Conservation (phyloP, 768 basidiomycete genomes). For the Clavulina sp. region DNA sequence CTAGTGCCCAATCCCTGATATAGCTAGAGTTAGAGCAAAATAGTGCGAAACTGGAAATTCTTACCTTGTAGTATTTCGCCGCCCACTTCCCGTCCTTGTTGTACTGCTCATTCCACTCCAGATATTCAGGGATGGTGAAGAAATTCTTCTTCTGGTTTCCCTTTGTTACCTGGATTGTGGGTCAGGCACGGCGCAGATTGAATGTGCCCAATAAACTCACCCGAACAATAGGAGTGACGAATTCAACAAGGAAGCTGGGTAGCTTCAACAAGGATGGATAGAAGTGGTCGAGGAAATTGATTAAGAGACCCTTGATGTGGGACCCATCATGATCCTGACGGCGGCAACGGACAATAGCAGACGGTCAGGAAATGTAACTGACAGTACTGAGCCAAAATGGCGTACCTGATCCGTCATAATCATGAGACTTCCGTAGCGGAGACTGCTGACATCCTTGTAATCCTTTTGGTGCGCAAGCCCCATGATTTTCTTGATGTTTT, state of each 20-base stretch:
- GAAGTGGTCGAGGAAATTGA: slow-evolving; percentile 95
- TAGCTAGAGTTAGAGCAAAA: neutral
- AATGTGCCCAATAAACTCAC: slow-evolving; percentile 26
- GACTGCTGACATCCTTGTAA: slow-evolving; percentile 43
- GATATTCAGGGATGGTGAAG: slow-evolving; percentile 95
- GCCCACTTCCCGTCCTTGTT: slow-evolving; percentile 67
- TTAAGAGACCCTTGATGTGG: slow-evolving; percentile 98
- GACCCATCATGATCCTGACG: slow-evolving; percentile 94
- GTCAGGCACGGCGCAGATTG: neutral
- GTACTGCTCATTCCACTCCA: slow-evolving; percentile 73
- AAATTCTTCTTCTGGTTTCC: slow-evolving; percentile 65
- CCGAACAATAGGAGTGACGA: slow-evolving; percentile 94
- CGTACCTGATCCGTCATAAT: slow-evolving; percentile 98
- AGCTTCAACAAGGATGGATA: slow-evolving; percentile 86
- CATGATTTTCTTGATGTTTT: slow-evolving; percentile 95
- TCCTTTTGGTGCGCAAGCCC: slow-evolving; percentile 89
- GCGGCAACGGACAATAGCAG: neutral
- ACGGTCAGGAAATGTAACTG: slow-evolving; percentile 1
- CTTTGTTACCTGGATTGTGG: slow-evolving; percentile 31
- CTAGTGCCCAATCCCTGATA: slow-evolving; percentile 88
- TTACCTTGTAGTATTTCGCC: slow-evolving; percentile 92
- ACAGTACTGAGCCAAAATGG: slow-evolving; percentile 2
- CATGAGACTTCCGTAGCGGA: slow-evolving; percentile 93
- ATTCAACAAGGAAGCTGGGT: slow-evolving; percentile 88
- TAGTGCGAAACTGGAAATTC: slow-evolving; percentile 11